A percentile compares a stretch with the other conserved stretches of the same genome.
Conservation (phyloP, 1,139 yeast genomes). For the Debaryomyces robertsiae region DNA sequence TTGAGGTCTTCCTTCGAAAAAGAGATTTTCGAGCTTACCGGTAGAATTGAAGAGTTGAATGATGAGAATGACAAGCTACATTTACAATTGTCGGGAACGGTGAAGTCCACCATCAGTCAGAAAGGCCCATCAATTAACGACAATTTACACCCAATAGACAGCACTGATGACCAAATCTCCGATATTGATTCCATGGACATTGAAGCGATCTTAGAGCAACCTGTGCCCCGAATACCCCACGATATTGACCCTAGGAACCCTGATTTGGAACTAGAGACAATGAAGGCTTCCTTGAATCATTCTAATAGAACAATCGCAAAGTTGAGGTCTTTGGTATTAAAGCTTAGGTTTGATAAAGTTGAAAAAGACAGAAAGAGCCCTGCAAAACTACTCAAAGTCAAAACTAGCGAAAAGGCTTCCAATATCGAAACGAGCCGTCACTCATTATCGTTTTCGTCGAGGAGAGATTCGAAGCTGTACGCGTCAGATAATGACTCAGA, state of each 20-base stretch:
- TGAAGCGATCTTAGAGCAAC: slow-evolving; percentile 37
- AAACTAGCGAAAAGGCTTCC: not conserved
- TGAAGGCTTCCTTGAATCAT: slow-evolving; percentile 64
- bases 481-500: slow-evolving; percentile 24
- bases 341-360: slow-evolving; percentile 30
- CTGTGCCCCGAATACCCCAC: slow-evolving; percentile 31
- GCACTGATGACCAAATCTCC: slow-evolving; percentile 27
- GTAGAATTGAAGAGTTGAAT: slow-evolving; percentile 56
- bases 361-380: slow-evolving; percentile 11
- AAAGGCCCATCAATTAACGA: not conserved
- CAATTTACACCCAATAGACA: not conserved
- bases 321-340: slow-evolving; percentile 52
- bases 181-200: slow-evolving; percentile 26
- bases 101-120: slow-evolving; percentile 1
- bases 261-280: slow-evolving; percentile 66
- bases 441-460: not conserved
- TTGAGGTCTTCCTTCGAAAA: slow-evolving; percentile 35
- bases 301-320: slow-evolving; percentile 64
- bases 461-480: slow-evolving; percentile 26
- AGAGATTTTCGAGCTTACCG: slow-evolving; percentile 51
- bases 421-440: not conserved
- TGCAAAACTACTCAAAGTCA: not conserved
- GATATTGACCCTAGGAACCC: slow-evolving; percentile 49
- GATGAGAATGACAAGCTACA: slow-evolving; percentile 65
- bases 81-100: slow-evolving; percentile 25